Conservation (phyloP, 805 yeast species). For the Yamadazyma philogaea region DNA sequence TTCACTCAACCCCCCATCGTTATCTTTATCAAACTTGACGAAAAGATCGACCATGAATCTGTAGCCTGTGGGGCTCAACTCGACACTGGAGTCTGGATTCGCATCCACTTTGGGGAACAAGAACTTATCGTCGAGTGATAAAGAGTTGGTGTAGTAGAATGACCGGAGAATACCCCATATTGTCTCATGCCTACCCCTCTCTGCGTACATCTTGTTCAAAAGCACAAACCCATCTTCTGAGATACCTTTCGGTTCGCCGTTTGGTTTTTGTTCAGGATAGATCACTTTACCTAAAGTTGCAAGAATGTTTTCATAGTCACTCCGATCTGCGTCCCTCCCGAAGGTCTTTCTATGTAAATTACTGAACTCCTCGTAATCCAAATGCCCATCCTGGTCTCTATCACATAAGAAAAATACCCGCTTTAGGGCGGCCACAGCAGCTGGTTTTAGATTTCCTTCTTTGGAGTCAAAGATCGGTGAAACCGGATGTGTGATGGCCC, state of each 20-base stretch:
- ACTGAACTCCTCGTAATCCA: slow-evolving; percentile 68
- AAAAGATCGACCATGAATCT: slow-evolving; percentile 88
- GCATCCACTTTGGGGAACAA: slow-evolving; percentile 79
- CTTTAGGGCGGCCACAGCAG: slow-evolving; percentile 70
- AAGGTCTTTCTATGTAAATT: slow-evolving; percentile 75
- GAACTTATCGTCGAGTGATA: slow-evolving; percentile 76
- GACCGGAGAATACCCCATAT: slow-evolving; percentile 92
- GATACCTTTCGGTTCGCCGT: slow-evolving; percentile 48
- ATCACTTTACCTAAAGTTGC: slow-evolving; percentile 30
- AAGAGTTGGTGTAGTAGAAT: slow-evolving; percentile 87
- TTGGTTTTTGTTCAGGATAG: slow-evolving; percentile 21
- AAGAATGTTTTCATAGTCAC: slow-evolving; percentile 38
- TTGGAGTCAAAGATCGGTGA: slow-evolving; percentile 93
- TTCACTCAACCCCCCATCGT: slow-evolving; percentile 91
- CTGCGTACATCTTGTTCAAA: slow-evolving; percentile 79
- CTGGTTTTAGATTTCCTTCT: slow-evolving; percentile 75
- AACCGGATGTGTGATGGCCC: slow-evolving; percentile 90
- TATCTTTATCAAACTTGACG: slow-evolving; percentile 84
- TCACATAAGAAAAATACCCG: slow-evolving; percentile 85
- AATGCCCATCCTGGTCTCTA: slow-evolving; percentile 82
- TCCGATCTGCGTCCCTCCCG: slow-evolving; percentile 40
- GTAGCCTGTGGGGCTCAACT: slow-evolving; percentile 88
- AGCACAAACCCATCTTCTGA: slow-evolving; percentile 72
- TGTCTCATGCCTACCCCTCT: slow-evolving; percentile 92
- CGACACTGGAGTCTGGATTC: slow-evolving; percentile 74